Evolutionary conservation across 768 basidiomycete species (phyloP), one percentile per base, ranked within the genome.

Genomic region (Pulveroboletus sp.): DNA sequence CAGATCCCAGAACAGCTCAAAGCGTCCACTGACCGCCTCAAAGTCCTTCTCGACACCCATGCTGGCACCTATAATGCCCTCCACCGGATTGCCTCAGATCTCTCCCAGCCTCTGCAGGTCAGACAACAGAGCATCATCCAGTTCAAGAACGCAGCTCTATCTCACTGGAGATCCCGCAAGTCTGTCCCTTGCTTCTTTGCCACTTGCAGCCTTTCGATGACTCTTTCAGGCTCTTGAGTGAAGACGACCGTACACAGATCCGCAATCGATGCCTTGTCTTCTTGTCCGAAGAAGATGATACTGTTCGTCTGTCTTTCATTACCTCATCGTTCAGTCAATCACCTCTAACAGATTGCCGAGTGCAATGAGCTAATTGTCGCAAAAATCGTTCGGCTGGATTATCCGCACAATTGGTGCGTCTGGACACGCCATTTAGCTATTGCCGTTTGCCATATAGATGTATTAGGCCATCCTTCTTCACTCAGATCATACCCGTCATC

Each of bases 111-210:
- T 12, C 65, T 86, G 33, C 71, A 71, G 14, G 77, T 93, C 43
- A 81, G 92, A 37, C 79, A 87, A 57, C 87, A 89, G 64, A 82
- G 86, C 24, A 89, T 91, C 55, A 86, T 94, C 48, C 90, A 92
- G 61, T 87, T 93, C 72, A 94, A 94, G 71, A 94, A 93, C 58
- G 76, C 77, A 1, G 84, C 83, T 3, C 65, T 83, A 4, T 70
- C 70, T 43, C 84, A 89, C 60, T 95, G 93, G 93, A 76, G 79
- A 62, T 85, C 83, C 30, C 71, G 83, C 71, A 89, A 82, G 90
- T 89, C 56, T 62, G 78, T 56, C 21, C 15, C 12, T 43, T 32
- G 33, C 39, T 43, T 17, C 33, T 9, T 15, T 38, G 32, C 48
- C 39, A 43, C 39, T 28, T 46, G 11, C 12, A 17, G 31, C 38